Evolutionary conservation across 2,329 filamentous ascomycete genomes (phyloP).

Genomic region (Chaetomium globosum): DNA sequence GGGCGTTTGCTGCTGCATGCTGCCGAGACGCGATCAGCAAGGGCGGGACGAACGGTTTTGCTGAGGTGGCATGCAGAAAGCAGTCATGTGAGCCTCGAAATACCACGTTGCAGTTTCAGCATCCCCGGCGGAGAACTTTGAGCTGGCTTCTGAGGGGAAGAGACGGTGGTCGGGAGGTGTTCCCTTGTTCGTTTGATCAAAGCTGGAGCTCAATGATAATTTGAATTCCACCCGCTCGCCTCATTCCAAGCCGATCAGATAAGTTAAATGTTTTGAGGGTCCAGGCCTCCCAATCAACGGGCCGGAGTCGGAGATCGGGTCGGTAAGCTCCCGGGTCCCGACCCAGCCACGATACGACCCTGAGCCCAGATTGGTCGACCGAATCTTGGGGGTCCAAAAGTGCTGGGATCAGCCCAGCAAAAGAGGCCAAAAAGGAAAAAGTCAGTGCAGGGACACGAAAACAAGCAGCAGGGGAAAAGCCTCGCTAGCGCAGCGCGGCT

Average conservation of each 20-base stretch:
- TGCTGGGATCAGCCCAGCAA: neutral
- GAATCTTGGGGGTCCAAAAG: constrained; percentile 16
- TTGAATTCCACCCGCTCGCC: neutral
- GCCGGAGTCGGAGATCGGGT: constrained; percentile 17
- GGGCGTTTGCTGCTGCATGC: neutral
- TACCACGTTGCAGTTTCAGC: constrained; percentile 21
- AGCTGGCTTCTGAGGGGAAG: neutral
- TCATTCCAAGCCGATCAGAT: neutral
- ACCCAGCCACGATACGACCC: constrained; percentile 1
- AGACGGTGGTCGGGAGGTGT: neutral
- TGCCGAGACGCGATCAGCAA: constrained; percentile 20
- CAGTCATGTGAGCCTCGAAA: constrained; percentile 26
- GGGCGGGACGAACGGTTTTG: neutral
- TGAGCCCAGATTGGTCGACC: constrained; percentile 15
- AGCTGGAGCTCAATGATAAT: neutral
- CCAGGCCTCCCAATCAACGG: neutral
- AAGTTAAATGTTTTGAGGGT: neutral
- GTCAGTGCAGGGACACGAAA: neutral
- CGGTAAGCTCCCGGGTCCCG: neutral
- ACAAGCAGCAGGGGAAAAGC: constrained; percentile 14
- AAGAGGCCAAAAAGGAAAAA: constrained; percentile 13
- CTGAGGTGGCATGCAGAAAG: constrained; percentile 7
- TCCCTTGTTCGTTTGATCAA: neutral
- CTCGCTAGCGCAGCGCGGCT: constrained; percentile 31
- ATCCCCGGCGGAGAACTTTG: neutral